Evolutionary conservation across 768 basidiomycete genomes (phyloP).

Genomic region (Calocera cornea): DNA sequence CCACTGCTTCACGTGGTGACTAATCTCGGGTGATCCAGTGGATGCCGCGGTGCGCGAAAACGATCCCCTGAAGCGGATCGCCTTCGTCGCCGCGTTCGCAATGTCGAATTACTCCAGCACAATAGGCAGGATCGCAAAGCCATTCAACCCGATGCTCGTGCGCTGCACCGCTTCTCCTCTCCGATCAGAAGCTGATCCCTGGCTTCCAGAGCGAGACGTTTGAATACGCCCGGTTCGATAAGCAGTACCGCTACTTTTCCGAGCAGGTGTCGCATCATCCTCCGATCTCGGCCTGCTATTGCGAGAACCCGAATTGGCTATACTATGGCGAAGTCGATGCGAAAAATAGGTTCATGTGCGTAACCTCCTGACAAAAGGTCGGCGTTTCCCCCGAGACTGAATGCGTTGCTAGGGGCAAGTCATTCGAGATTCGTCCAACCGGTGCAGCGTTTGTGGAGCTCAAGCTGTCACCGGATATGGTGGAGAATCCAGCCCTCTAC

Average conservation of each 20-base stretch:
- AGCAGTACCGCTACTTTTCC: constrained; percentile 81
- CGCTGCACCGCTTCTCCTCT: constrained; percentile 18
- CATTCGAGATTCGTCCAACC: constrained; percentile 90
- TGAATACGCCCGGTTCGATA: constrained; percentile 79
- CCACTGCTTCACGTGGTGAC: constrained; percentile 7
- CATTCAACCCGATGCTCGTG: constrained; percentile 91
- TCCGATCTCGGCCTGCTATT: constrained; percentile 91
- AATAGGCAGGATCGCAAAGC: constrained; percentile 91
- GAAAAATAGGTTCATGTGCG: constrained; percentile 76
- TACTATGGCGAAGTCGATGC: constrained; percentile 95
- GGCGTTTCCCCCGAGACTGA: not conserved
- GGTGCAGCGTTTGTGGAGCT: constrained; percentile 86
- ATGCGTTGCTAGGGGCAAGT: constrained; percentile 43
- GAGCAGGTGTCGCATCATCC: constrained; percentile 98
- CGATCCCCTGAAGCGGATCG: constrained; percentile 70
- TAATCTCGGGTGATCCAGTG: constrained; percentile 32
- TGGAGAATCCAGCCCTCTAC: constrained; percentile 31
- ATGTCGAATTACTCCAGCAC: constrained; percentile 98
- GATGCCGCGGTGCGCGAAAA: constrained; percentile 67
- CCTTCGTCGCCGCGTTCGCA: constrained; percentile 89
- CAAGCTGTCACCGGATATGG: constrained; percentile 54
- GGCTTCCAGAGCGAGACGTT: constrained; percentile 68
- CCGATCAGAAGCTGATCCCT: not conserved
- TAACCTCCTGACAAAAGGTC: not conserved
- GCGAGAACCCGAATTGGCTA: constrained; percentile 75